These are phyloP conservation scores for Halenospora varia DNA, from an alignment of 495 filamentous ascomycete genomes.

Conservation along the genomic window DNA sequence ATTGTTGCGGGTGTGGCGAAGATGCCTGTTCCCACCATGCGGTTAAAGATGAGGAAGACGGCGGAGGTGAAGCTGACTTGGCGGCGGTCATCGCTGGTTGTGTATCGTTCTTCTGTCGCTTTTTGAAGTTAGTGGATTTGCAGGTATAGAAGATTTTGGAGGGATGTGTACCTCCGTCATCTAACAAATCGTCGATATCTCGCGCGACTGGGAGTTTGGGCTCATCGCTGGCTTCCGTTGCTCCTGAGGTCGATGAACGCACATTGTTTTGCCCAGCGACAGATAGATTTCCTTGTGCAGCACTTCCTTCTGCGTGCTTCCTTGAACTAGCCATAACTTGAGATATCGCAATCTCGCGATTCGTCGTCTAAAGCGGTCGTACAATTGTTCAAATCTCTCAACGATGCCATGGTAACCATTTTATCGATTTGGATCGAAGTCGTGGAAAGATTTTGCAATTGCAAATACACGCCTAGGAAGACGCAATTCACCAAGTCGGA, in stretches of 20 bases:
- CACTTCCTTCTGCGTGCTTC: too few relatives aligned
- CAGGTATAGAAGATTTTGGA: neutral
- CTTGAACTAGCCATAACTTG: too few relatives aligned
- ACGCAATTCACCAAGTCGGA: too few relatives aligned
- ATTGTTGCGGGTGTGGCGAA: constrained; percentile 37
- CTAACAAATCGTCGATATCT: neutral
- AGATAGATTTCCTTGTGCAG: neutral
- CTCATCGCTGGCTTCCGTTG: neutral
- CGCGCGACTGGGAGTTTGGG: neutral
- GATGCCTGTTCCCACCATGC: constrained; percentile 30
- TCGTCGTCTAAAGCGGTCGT: neutral
- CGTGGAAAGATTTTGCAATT: neutral
- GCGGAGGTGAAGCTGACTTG: constrained; percentile 32
- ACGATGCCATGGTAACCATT: neutral
- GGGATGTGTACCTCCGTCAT: neutral
- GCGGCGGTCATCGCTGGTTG: constrained; percentile 20
- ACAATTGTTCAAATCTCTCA: neutral
- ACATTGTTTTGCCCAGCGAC: neutral
- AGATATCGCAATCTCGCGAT: too few relatives aligned
- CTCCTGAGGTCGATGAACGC: neutral
- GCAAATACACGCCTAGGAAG: neutral
- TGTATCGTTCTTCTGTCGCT: neutral
- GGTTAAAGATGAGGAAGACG: constrained; percentile 37
- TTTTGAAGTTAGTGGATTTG: neutral
- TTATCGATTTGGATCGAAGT: neutral